Evolutionary conservation across 257 asterid species (phyloP).

Genomic region (Solanum habrochaites): DNA sequence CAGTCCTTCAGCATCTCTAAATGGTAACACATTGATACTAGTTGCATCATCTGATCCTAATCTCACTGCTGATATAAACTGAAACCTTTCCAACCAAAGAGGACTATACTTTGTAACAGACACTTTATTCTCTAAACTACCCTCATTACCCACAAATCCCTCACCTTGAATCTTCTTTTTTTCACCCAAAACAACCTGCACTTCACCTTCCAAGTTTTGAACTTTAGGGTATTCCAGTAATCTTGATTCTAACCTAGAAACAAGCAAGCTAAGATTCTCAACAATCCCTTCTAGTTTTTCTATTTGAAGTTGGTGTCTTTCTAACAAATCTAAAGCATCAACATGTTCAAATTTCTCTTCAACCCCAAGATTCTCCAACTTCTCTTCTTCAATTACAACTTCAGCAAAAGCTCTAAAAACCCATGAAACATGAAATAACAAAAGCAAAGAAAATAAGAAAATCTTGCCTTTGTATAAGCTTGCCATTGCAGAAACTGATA

Average conservation of each 20-base stretch:
- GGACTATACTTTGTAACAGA: slow-evolving; percentile 57
- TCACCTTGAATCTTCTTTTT: not conserved
- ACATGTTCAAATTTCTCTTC: not conserved
- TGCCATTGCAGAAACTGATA: slow-evolving; percentile 10
- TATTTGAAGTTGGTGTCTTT: slow-evolving; percentile 47
- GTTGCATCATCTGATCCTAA: slow-evolving; percentile 53
- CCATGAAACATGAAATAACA: slow-evolving; percentile 2
- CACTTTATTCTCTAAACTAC: slow-evolving; percentile 12
- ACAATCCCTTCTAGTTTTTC: slow-evolving; percentile 60
- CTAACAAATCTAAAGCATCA: slow-evolving; percentile 25
- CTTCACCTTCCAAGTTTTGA: slow-evolving; percentile 12
- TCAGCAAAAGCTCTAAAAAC: slow-evolving; percentile 10
- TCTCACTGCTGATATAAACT: slow-evolving; percentile 81
- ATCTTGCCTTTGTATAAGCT: slow-evolving; percentile 24
- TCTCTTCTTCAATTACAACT: slow-evolving; percentile 2
- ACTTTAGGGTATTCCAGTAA: slow-evolving; percentile 18
- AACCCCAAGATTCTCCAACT: not conserved
- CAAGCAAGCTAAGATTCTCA: slow-evolving; percentile 43
- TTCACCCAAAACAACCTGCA: not conserved
- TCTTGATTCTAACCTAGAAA: slow-evolving; percentile 57
- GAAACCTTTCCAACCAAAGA: slow-evolving; percentile 87
- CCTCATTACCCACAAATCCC: slow-evolving; percentile 2
- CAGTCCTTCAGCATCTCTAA: slow-evolving; percentile 64
- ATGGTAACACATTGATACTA: slow-evolving; percentile 59
- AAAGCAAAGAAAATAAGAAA: slow-evolving; percentile 10